Evolutionary conservation across 495 filamentous ascomycete genomes (phyloP), one percentile per base, ranked within the genome.

Genomic region (Mycothermus thermophilus): DNA sequence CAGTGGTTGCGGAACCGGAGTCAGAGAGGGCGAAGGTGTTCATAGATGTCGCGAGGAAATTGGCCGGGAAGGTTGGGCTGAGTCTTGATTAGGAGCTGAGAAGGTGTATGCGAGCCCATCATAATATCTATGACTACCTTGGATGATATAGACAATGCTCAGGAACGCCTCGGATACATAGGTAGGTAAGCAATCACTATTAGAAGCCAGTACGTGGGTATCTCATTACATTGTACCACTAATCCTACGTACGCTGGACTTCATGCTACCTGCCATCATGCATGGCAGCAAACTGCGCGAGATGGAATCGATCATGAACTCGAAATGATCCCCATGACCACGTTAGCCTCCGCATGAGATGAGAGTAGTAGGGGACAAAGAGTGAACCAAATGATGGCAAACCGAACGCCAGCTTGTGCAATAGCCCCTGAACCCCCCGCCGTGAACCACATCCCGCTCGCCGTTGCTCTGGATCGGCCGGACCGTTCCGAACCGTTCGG

Each of bases 1-100:
- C 88, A 3, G 83, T 96, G 12, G 85, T 94, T 12, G 68, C 80
- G 4, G 83, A 93, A 48, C 80, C 79, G 4, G 67, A 77, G 10
- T 82, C 83, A 50, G 68, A 64, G 12, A 65, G 80, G 34, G 75
- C 79, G 11, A 57, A 65, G 35, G 79, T 76, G 4, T 97, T 93
- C 56, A 60, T 79, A 43, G 55, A 57, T 23, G 72, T 92, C 48
- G 80, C 82, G 26, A 64, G 67, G 38, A 63, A 62, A 47, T 66
- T 90, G 16, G 73, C 59, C 2, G 51, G 28, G 23, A 76, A 72
- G 57, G 47, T 71, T 32, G 57, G 52, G 30, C 37, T 69, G 27
- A 34, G 21, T 14, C 24, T 37, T 5, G 5, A 20, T 27, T 16
- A 28, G 19, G 8, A 4, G 13, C 5, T 23, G 5, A 13, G 8